phyloP scores from a whole-genome alignment of 2,329 filamentous ascomycete species.

The Lecanicillium sp. region DNA sequence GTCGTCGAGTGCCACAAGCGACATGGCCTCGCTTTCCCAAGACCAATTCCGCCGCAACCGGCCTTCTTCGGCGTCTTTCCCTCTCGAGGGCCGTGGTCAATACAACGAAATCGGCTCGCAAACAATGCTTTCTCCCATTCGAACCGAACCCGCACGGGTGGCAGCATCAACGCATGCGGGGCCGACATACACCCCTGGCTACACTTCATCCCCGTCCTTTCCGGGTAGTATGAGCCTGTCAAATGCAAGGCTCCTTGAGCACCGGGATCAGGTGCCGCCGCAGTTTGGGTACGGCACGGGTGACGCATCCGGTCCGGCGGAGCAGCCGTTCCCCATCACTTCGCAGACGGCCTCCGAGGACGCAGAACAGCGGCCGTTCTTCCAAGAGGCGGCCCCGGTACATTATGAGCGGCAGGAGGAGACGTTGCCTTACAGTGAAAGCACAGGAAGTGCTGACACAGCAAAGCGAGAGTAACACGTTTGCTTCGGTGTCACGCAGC shows the following conservation, averaged over 20 bases:
- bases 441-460: background rate
- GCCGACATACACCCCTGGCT: conserved; percentile 1
- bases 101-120: conserved; percentile 2
- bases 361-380: conserved; percentile 1
- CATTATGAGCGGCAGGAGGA: background rate
- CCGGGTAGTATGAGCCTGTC: background rate
- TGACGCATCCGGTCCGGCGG: background rate
- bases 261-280: conserved; percentile 5
- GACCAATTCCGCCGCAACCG: conserved; percentile 7
- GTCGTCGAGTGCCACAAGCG: conserved; percentile 6
- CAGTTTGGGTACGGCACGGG: conserved; percentile 1
- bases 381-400: background rate
- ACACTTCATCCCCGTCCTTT: background rate
- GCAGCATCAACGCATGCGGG: background rate
- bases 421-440: background rate
- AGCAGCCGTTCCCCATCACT: background rate
- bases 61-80: conserved; percentile 3
- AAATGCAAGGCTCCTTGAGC: background rate
- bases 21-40: background rate
- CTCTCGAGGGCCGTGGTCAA: background rate
- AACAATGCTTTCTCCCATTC: conserved; percentile 6
- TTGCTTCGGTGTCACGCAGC: too few relatives aligned
- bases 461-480: conserved; percentile 4
- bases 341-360: background rate
- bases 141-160: background rate